Base-by-base conservation (phyloP, 2,329 filamentous ascomycete species). In the Exophiala bonariae region DNA sequence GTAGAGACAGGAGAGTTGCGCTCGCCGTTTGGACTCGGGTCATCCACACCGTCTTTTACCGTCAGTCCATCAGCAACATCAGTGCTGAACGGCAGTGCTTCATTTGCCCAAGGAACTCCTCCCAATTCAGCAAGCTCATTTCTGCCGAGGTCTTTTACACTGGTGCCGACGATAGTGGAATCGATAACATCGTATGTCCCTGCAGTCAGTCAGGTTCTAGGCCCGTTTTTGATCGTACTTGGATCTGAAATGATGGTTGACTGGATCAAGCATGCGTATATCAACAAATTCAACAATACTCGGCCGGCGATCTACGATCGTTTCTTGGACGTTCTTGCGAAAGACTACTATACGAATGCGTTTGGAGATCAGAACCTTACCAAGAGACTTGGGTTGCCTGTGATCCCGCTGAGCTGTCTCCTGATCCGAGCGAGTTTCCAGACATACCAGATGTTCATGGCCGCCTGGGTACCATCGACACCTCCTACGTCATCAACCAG, bases 221-320 rank as follows among this genome's bases (percentile, higher is more conserved):
- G 89, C 0, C 95, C 93, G 0, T 99, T 99, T 59, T 72, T 99
- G 10, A 83, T 99, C 6, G 95, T 99, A 0, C 80, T 99, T 5
- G 92, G 91, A 1, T 96, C 90, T 54, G 93, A 99, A 70, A 96
- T 96, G 85, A 72, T 96, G 7, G 93, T 99, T 2, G 93, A 99
- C 68, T 91, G 88, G 81, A 81, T 96, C 66, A 99, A 99, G 67
- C 95, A 99, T 64, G 89, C 89, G 17, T 99, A 97, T 65, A 95
- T 99, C 65, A 91, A 85, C 64, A 99, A 99, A 65, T 99, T 99
- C 74, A 99, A 99, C 75, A 96, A 95, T 60, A 90, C 91, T 58
- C 92, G 93, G 55, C 93, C 93, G 3, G 82, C 80, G 5, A 87
- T 99, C 46, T 99, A 99, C 66, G 81, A 83, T 42, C 83, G 90